These are phyloP conservation scores for Leishmania mexicana DNA, from an alignment of 208 protist species.

Conservation along the genomic window DNA sequence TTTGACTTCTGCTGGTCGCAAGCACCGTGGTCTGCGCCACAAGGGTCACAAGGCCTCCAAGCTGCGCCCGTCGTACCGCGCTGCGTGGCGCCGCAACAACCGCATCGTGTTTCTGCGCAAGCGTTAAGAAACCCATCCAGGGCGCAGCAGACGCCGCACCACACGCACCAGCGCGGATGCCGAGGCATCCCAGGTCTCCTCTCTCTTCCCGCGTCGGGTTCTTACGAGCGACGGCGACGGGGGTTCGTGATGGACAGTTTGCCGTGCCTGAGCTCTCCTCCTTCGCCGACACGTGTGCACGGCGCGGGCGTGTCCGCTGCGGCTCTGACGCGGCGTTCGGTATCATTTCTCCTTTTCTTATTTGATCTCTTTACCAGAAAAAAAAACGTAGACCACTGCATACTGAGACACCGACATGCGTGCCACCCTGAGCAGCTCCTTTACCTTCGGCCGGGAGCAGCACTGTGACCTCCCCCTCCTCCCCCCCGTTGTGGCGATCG, in stretches of 20 bases:
- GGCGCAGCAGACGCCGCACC: neutral
- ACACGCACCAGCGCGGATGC: neutral
- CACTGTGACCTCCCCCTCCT: neutral
- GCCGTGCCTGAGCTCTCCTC: neutral
- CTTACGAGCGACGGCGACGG: neutral
- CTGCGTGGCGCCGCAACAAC: slow-evolving; percentile 99
- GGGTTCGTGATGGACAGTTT: neutral
- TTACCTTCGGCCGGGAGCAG: neutral
- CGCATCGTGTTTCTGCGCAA: slow-evolving; percentile 94
- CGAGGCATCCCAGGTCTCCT: neutral
- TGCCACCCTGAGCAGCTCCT: neutral
- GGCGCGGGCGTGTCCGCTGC: neutral
- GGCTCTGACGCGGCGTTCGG: neutral
- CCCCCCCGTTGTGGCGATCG: neutral
- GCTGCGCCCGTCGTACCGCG: slow-evolving; percentile 95
- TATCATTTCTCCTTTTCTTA: neutral
- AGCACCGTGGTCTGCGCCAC: slow-evolving; percentile 95
- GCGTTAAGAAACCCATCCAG: slow-evolving; percentile 50
- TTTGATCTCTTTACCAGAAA: neutral
- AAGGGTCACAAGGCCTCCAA: slow-evolving; percentile 97
- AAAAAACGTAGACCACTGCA: neutral
- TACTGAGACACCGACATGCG: neutral
- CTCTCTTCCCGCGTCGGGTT: neutral
- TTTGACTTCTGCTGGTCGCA: slow-evolving; percentile 97
- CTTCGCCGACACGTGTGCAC: neutral